Conservation (phyloP, 2,329 filamentous ascomycete genomes). For the Ascosphaera pollenicola region DNA sequence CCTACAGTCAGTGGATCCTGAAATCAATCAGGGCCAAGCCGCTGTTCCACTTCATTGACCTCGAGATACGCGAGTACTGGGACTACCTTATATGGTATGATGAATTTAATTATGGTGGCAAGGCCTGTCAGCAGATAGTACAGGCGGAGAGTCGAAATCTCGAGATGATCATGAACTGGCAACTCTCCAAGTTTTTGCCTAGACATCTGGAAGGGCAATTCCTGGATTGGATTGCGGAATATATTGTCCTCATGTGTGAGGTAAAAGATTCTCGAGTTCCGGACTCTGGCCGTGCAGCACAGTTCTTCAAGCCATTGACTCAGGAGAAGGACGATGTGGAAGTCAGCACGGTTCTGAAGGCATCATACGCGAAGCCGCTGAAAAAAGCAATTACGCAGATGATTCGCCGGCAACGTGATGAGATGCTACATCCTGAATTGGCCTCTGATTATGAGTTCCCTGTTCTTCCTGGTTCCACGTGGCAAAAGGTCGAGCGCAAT, state of each 20-base stretch:
- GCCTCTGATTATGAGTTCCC: slow-evolving; percentile 77
- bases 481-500: slow-evolving; percentile 41
- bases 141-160: slow-evolving; percentile 56
- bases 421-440: slow-evolving; percentile 73
- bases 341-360: slow-evolving; percentile 47
- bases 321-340: slow-evolving; percentile 37
- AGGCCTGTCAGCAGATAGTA: slow-evolving; percentile 64
- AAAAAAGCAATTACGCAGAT: slow-evolving; percentile 71
- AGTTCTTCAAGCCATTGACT: slow-evolving; percentile 33
- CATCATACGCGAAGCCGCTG: slow-evolving; percentile 65
- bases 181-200: slow-evolving; percentile 77
- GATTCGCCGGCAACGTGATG: slow-evolving; percentile 67
- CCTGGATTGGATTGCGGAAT: slow-evolving; percentile 82
- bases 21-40: slow-evolving; percentile 94
- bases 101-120: slow-evolving; percentile 95
- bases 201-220: slow-evolving; percentile 60
- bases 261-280: slow-evolving; percentile 43
- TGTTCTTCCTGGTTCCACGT: slow-evolving; percentile 32
- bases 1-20: slow-evolving; percentile 92
- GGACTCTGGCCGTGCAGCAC: slow-evolving; percentile 40
- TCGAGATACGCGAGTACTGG: slow-evolving; percentile 98
- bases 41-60: slow-evolving; percentile 87
- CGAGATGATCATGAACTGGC: slow-evolving; percentile 96
- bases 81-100: slow-evolving; percentile 99
- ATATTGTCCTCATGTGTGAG: slow-evolving; percentile 80